Conservation (phyloP, 352 stramenopile genomes). For the Phytophthora fragariae region DNA sequence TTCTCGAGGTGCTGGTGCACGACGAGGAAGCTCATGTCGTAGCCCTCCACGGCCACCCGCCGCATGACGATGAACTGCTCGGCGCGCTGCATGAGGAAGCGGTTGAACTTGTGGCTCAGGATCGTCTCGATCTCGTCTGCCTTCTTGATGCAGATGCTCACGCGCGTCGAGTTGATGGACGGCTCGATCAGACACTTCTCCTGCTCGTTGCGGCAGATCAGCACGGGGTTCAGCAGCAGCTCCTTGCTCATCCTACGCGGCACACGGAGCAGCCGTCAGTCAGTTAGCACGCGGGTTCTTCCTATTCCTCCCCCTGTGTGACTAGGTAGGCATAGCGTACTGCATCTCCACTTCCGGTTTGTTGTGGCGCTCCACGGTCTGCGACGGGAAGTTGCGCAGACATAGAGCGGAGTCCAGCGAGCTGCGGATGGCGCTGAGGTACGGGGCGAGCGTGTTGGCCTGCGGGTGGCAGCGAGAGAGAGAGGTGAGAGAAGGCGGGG, state of each 20-base stretch:
- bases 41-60: constrained; percentile 91
- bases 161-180: constrained; percentile 95
- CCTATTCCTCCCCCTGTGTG: too few relatives aligned
- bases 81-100: constrained; percentile 96
- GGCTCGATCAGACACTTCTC: constrained; percentile 96
- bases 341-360: constrained; percentile 95
- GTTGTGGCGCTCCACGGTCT: constrained; percentile 96
- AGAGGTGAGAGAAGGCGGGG: not conserved
- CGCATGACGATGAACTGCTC: constrained; percentile 97
- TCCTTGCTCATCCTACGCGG: constrained; percentile 88
- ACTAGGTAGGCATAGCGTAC: constrained; percentile 42
- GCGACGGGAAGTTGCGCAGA: constrained; percentile 96
- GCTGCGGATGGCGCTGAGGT: constrained; percentile 92
- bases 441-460: constrained; percentile 91
- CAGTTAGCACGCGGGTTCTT: too few relatives aligned
- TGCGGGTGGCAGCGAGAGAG: constrained; percentile 22
- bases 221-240: constrained; percentile 94
- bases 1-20: constrained; percentile 95
- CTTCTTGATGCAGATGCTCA: constrained; percentile 97
- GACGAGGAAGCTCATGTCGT: constrained; percentile 97
- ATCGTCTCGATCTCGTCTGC: constrained; percentile 95
- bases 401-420: constrained; percentile 94
- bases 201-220: constrained; percentile 94
- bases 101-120: constrained; percentile 95
- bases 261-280: not conserved